phyloP scores from a whole-genome alignment of 208 protist genomes.

The Trypanosoma cruzi region DNA sequence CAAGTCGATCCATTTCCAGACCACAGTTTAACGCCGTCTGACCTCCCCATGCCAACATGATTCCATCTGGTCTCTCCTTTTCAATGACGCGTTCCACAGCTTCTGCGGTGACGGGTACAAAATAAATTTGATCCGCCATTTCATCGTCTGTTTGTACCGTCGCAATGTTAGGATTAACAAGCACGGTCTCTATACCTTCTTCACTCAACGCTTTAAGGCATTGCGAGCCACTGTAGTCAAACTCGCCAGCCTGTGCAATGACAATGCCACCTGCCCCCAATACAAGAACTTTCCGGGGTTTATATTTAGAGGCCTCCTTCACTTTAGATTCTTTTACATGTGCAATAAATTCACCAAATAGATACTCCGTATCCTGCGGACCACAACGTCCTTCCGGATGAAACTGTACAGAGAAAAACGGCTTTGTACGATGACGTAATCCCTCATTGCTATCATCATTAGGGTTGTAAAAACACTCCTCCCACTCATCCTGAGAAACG shows the following conservation, averaged over 20 bases:
- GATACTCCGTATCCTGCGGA: slow-evolving; percentile 97
- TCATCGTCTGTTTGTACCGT: slow-evolving; percentile 98
- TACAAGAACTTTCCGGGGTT: slow-evolving; percentile 93
- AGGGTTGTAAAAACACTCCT: slow-evolving; percentile 96
- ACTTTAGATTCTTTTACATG: slow-evolving; percentile 79
- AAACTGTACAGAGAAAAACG: slow-evolving; percentile 98
- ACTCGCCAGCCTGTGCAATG: slow-evolving; percentile 99
- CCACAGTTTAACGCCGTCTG: slow-evolving; percentile 99
- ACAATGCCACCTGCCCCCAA: slow-evolving; percentile 96
- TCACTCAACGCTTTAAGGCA: slow-evolving; percentile 99
- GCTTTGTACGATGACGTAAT: slow-evolving; percentile 94
- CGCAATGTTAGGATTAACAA: slow-evolving; percentile 99
- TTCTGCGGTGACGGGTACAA: slow-evolving; percentile 95
- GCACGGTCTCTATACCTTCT: slow-evolving; percentile 96
- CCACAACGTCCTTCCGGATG: slow-evolving; percentile 98
- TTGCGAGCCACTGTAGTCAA: slow-evolving; percentile 99
- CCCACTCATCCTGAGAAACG: slow-evolving; percentile 92
- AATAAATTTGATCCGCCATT: slow-evolving; percentile 98
- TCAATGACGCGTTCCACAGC: slow-evolving; percentile 95
- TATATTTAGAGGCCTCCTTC: slow-evolving; percentile 65
- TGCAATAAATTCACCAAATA: slow-evolving; percentile 97
- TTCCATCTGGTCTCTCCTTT: slow-evolving; percentile 95
- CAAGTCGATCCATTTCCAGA: slow-evolving; percentile 91
- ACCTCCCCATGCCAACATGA: slow-evolving; percentile 97
- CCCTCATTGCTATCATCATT: slow-evolving; percentile 99